These are phyloP conservation scores for Penicillium tannophilum DNA, from an alignment of 495 filamentous ascomycete genomes.

Conservation along the genomic window DNA sequence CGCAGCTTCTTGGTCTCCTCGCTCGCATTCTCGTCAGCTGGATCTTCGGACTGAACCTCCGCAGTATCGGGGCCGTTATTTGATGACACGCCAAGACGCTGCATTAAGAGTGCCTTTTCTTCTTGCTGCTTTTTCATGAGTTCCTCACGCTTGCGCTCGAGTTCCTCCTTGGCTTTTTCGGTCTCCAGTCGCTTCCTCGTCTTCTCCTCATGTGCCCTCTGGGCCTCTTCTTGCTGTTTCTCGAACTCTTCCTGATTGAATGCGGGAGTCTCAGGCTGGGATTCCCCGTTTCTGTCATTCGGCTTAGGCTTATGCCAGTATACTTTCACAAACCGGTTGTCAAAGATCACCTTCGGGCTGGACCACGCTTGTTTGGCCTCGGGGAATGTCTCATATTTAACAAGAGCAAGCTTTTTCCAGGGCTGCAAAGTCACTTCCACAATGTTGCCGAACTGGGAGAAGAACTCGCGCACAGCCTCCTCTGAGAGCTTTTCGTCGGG, in stretches of 20 bases:
- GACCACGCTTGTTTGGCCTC: slow-evolving; percentile 81
- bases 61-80: slow-evolving; percentile 26
- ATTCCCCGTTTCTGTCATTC: slow-evolving; percentile 37
- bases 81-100: slow-evolving; percentile 56
- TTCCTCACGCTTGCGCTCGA: slow-evolving; percentile 77
- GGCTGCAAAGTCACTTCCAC: slow-evolving; percentile 71
- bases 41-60: slow-evolving; percentile 17
- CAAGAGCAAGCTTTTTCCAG: slow-evolving; percentile 75
- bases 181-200: slow-evolving; percentile 71
- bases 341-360: slow-evolving; percentile 92
- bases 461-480: slow-evolving; percentile 73
- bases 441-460: slow-evolving; percentile 81
- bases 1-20: slow-evolving; percentile 67
- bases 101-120: slow-evolving; percentile 70
- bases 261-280: slow-evolving; percentile 34
- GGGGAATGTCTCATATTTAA: slow-evolving; percentile 75
- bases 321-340: slow-evolving; percentile 97
- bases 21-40: slow-evolving; percentile 51
- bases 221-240: slow-evolving; percentile 74
- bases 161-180: slow-evolving; percentile 66
- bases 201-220: slow-evolving; percentile 78
- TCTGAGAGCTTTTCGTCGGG: slow-evolving; percentile 85
- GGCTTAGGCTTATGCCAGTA: slow-evolving; percentile 82
- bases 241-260: slow-evolving; percentile 80
- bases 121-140: slow-evolving; percentile 73